Evolutionary conservation across 768 basidiomycete species (phyloP).

Genomic region (Auriscalpium vulgare): DNA sequence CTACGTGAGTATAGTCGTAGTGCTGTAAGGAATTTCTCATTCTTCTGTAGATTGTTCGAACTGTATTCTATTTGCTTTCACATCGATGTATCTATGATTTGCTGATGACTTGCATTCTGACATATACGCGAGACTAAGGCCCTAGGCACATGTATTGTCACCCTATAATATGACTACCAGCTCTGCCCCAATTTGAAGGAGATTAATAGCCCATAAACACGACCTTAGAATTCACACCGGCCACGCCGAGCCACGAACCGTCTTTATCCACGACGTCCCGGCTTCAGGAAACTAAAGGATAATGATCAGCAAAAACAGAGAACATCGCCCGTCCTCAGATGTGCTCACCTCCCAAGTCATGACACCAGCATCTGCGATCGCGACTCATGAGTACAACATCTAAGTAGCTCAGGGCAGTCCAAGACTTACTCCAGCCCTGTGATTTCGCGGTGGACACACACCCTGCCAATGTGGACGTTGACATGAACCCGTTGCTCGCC

Average conservation of each 20-base stretch:
- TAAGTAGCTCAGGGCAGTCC: not conserved
- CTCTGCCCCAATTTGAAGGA: too few species aligned
- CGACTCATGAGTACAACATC: not conserved
- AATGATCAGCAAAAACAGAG: not conserved
- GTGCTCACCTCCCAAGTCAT: conserved; percentile 6
- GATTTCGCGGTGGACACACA: conserved; percentile 52
- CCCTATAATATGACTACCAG: too few species aligned
- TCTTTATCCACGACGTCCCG: not conserved
- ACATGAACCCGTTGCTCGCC: conserved; percentile 47
- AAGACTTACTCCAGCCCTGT: conserved; percentile 53
- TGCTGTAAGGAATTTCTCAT: too few species aligned
- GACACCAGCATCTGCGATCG: not conserved
- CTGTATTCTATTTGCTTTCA: too few species aligned
- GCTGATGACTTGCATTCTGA: too few species aligned
- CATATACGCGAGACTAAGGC: too few species aligned
- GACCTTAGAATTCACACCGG: not conserved
- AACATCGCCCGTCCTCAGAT: not conserved
- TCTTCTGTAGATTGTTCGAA: too few species aligned
- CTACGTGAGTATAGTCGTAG: too few species aligned
- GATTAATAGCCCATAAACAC: too few species aligned
- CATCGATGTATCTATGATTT: too few species aligned
- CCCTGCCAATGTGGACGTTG: conserved; percentile 40
- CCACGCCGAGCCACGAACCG: not conserved
- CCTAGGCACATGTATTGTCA: too few species aligned
- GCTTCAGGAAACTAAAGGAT: not conserved